phyloP scores from a whole-genome alignment of 2,329 filamentous ascomycete genomes.

The Fusarium subtropicale region DNA sequence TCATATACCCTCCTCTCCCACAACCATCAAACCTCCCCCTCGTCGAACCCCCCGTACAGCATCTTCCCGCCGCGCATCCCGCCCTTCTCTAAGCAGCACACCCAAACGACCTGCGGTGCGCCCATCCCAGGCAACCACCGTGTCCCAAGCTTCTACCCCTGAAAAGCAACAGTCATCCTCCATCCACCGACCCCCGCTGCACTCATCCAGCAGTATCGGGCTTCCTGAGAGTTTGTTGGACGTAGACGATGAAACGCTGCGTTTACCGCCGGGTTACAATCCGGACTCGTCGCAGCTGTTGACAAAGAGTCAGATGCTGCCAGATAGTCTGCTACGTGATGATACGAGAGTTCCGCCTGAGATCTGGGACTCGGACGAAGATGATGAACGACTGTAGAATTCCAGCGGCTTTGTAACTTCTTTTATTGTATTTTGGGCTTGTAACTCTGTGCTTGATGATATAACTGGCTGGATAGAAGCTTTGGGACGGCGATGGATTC shows the following conservation, averaged over 20 bases:
- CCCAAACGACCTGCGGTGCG: conserved; percentile 31
- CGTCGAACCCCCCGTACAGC: conserved; percentile 23
- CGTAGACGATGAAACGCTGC: conserved; percentile 45
- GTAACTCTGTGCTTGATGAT: neutral
- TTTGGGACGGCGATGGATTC: neutral
- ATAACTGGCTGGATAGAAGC: neutral
- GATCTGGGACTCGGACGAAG: conserved; percentile 55
- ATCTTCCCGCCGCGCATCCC: conserved; percentile 37
- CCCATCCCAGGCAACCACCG: conserved; percentile 55
- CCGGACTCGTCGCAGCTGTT: conserved; percentile 59
- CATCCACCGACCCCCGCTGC: conserved; percentile 26
- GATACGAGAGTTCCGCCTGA: conserved; percentile 49
- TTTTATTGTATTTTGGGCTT: neutral
- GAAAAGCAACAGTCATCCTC: conserved; percentile 39
- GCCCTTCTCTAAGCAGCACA: conserved; percentile 28
- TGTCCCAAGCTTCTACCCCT: conserved; percentile 52
- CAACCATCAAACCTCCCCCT: conserved; percentile 37
- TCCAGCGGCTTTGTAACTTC: neutral
- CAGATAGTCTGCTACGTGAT: conserved; percentile 59
- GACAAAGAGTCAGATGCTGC: conserved; percentile 65
- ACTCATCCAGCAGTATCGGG: conserved; percentile 44
- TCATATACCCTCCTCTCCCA: conserved; percentile 19
- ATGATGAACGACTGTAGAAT: conserved; percentile 36
- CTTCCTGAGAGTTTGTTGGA: conserved; percentile 37
- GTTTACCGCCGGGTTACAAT: conserved; percentile 21